Percentiles rank a stretch among this genome's conserved stretches.
Evolutionary conservation across 2,329 filamentous ascomycete genomes (phyloP).

Genomic region (Fusarium tjaetaba): DNA sequence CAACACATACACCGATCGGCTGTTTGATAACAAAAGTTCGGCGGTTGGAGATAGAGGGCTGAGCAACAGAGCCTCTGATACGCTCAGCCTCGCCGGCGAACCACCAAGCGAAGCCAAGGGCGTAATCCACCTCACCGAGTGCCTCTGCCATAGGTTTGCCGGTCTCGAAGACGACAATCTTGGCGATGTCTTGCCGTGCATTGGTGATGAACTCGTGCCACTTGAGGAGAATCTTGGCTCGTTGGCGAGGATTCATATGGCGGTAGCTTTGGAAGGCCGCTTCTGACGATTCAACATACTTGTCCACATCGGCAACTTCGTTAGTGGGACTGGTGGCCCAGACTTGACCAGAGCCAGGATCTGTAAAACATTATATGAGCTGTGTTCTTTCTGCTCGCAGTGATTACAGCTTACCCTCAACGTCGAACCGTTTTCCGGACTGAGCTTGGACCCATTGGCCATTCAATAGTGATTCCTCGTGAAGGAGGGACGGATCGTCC

Average conservation of each 20-base stretch:
- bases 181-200: conserved; percentile 52
- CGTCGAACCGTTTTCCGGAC: neutral
- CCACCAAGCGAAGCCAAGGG: conserved; percentile 64
- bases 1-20: conserved; percentile 49
- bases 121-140: conserved; percentile 65
- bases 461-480: neutral
- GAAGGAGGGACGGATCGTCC: neutral
- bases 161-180: conserved; percentile 58
- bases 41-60: conserved; percentile 55
- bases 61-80: conserved; percentile 64
- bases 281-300: conserved; percentile 38
- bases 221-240: conserved; percentile 47
- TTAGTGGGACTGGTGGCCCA: neutral
- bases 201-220: conserved; percentile 52
- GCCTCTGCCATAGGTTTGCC: conserved; percentile 68
- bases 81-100: conserved; percentile 60
- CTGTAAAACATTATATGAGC: neutral
- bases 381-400: neutral
- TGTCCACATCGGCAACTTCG: conserved; percentile 43
- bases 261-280: conserved; percentile 51
- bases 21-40: conserved; percentile 75
- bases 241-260: conserved; percentile 48
- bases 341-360: neutral
- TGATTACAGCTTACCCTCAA: neutral
- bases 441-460: neutral